phyloP scores from a whole-genome alignment of 345 rosid species.

The Brassica carinata region DNA sequence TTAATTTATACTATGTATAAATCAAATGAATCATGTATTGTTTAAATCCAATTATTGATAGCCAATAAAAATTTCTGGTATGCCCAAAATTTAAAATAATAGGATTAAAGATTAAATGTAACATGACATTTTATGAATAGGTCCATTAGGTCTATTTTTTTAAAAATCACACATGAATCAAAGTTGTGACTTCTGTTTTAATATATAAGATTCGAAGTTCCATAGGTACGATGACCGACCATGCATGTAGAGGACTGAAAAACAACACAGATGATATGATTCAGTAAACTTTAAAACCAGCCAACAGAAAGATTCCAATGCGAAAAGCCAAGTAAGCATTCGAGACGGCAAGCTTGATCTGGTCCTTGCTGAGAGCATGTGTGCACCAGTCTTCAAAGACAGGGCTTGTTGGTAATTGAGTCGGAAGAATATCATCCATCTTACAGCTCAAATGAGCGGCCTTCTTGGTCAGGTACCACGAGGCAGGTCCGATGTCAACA shows the following conservation, averaged over 20 bases:
- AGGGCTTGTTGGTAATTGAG: neutral
- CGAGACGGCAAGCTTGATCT: constrained; percentile 7
- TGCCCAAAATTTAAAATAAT: too few species aligned
- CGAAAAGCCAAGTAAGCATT: constrained; percentile 15
- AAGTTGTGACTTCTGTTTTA: too few species aligned
- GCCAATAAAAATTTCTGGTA: too few species aligned
- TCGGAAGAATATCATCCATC: neutral
- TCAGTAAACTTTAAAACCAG: neutral
- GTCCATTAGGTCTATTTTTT: too few species aligned
- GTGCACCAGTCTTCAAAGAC: neutral
- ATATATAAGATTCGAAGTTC: too few species aligned
- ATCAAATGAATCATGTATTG: too few species aligned
- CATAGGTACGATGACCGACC: neutral
- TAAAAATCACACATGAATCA: too few species aligned
- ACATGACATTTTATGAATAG: too few species aligned
- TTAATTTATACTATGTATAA: too few species aligned
- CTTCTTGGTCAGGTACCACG: neutral
- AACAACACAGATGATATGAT: neutral
- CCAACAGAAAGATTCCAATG: neutral
- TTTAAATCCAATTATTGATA: too few species aligned
- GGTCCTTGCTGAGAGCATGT: neutral
- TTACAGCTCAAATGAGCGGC: too few species aligned
- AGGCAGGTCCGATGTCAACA: neutral
- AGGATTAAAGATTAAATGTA: too few species aligned
- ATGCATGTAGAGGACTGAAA: neutral